Evolutionary conservation across 495 filamentous ascomycete species (phyloP).

Genomic region (Penicillium longicatenatum): DNA sequence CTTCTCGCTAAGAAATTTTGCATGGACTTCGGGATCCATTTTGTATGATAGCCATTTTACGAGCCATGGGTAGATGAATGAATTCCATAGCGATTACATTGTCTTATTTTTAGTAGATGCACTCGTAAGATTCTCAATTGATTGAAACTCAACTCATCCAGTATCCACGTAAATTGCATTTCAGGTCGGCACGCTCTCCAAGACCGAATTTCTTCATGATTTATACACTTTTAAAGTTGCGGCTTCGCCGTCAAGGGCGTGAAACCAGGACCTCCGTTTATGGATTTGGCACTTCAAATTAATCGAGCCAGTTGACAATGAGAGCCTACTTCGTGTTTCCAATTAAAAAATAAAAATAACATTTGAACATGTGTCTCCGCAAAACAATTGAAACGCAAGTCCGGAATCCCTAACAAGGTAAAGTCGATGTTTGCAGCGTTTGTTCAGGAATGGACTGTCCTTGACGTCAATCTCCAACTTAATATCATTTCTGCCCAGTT

Average conservation of each 20-base stretch:
- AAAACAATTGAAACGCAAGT: not conserved
- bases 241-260: not conserved
- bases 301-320: too few species aligned
- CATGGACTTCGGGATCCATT: constrained; percentile 17
- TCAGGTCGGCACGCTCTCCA: too few species aligned
- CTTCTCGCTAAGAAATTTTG: constrained; percentile 23
- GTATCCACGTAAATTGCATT: too few species aligned
- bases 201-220: too few species aligned
- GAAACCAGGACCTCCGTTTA: too few species aligned
- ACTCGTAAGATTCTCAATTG: not conserved
- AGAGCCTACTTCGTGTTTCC: too few species aligned
- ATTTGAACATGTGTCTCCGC: too few species aligned
- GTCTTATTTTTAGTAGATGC: not conserved
- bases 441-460: not conserved
- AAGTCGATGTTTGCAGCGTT: not conserved
- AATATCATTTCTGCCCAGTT: constrained; percentile 16
- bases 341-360: too few species aligned
- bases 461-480: constrained; percentile 25
- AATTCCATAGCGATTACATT: constrained; percentile 7
- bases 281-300: too few species aligned
- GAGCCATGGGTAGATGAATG: constrained; percentile 21
- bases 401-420: not conserved
- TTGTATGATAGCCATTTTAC: constrained; percentile 23
- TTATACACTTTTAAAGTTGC: not conserved
- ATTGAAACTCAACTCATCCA: not conserved